Percentiles rank a stretch among this genome's conserved stretches.
phyloP scores from a whole-genome alignment of 148 eudicot species.

The Pharnaceum exiguum region DNA sequence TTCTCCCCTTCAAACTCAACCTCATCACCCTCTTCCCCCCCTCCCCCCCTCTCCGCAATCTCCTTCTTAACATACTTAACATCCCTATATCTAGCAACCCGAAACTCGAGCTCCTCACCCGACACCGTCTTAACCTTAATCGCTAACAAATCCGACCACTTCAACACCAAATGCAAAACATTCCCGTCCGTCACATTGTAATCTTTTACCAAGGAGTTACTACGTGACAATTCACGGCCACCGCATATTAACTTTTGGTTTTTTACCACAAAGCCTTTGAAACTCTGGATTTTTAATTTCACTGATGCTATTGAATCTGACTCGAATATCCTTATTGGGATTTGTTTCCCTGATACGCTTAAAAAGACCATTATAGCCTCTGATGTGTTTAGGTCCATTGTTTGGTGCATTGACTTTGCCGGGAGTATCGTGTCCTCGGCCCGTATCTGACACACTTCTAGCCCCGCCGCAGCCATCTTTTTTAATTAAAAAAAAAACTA shows the following conservation, averaged over 20 bases:
- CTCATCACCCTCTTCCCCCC: conserved; percentile 62
- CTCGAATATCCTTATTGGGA: conserved; percentile 61
- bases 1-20: conserved; percentile 57
- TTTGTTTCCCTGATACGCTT: conserved; percentile 56
- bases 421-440: conserved; percentile 38
- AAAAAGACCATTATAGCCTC: conserved; percentile 54
- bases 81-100: conserved; percentile 58
- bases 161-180: conserved; percentile 73
- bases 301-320: conserved; percentile 77
- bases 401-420: conserved; percentile 25
- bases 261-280: conserved; percentile 65
- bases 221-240: conserved; percentile 80
- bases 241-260: conserved; percentile 72
- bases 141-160: conserved; percentile 62
- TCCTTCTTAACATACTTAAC: conserved; percentile 73
- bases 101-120: conserved; percentile 66
- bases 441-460: conserved; percentile 51
- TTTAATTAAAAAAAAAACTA: conserved; percentile 1
- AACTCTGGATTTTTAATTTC: conserved; percentile 62
- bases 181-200: conserved; percentile 79
- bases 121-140: conserved; percentile 62
- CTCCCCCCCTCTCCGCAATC: conserved; percentile 48
- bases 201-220: conserved; percentile 66
- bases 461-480: conserved; percentile 72
- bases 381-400: conserved; percentile 26